Conservation (phyloP, 345 rosid genomes). For the Arabidopsis suecica region DNA sequence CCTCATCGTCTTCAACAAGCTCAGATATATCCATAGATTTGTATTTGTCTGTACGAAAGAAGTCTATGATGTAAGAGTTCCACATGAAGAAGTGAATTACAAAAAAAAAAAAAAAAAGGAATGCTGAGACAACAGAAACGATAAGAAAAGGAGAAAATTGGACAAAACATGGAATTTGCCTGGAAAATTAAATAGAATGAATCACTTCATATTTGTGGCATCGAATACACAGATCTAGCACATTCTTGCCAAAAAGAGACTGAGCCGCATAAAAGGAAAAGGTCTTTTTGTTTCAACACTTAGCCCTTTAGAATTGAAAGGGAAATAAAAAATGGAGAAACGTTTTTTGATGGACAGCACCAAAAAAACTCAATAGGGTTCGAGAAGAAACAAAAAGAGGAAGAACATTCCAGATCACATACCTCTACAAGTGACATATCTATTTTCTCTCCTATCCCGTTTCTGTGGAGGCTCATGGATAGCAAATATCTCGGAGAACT, state of each 20-base stretch:
- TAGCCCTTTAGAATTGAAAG: conserved; percentile 10
- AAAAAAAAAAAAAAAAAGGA: conserved; percentile 19
- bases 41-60: conserved; percentile 64
- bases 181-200: conserved; percentile 8
- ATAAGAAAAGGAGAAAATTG: conserved; percentile 9
- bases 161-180: conserved; percentile 5
- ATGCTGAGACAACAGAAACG: conserved; percentile 17
- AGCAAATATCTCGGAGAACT: conserved; percentile 97
- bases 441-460: conserved; percentile 64
- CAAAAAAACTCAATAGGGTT: conserved; percentile 6
- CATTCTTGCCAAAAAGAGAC: conserved; percentile 9
- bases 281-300: conserved; percentile 21
- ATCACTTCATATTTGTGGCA: conserved; percentile 18
- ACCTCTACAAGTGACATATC: conserved; percentile 70
- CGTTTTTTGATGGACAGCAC: conserved; percentile 15
- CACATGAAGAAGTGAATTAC: conserved; percentile 4
- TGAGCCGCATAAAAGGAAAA: conserved; percentile 15
- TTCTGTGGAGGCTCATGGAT: conserved; percentile 77
- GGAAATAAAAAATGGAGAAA: conserved; percentile 13
- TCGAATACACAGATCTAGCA: conserved; percentile 15
- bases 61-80: conserved; percentile 22
- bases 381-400: conserved; percentile 15
- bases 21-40: conserved; percentile 61
- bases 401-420: conserved; percentile 34
- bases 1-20: conserved; percentile 92